Base-by-base conservation (phyloP, 768 basidiomycete species). In the Suillus cothurnatus region DNA sequence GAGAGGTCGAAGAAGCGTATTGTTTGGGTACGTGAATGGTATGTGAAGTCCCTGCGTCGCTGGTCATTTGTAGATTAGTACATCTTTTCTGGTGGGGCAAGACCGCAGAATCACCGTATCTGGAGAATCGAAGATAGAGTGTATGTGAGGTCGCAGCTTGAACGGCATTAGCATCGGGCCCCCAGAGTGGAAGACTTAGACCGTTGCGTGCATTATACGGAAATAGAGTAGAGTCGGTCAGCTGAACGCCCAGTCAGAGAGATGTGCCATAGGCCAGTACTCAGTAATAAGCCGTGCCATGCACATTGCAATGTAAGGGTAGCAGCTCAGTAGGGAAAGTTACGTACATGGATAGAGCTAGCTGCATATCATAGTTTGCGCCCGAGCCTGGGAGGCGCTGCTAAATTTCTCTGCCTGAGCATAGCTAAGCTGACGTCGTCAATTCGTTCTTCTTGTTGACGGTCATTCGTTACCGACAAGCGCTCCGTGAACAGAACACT, bases 381-480 rank as follows among this genome's bases (percentile, higher is more conserved):
- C 52, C 19, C 31, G 11, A n/a, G n/a, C n/a, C n/a, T n/a, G 11
- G 31, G 8, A 21, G 32, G 8, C 31, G 19, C 31, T 32, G 31
- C 19, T 32, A 6, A 55, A 32, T 32, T 12, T 21, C 31, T 31
- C 19, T 11, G 52, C 31, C 19, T 31, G 11, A 32, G 11, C 28
- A 52, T 28, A 52, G 11, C 28, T 3, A 32, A 32, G 28, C 31
- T 32, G 31, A 53, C 28, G 19, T 17, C 31, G 19, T 32, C 52
- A 12, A 32, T 31, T 55, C 52, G 19, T 12, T 6, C 31, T 12
- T 6, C 31, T 32, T 53, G 47, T 14, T 26, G 47, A 49, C 26
- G 26, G 49, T 50, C 49, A 15, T 50, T 50, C 26, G 15, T 21
- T 32, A 55, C 31, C 52, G 52, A 66, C 34, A 39, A 53, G 49